Conservation (phyloP, 768 basidiomycete genomes). For the Mycena leptocephala region DNA sequence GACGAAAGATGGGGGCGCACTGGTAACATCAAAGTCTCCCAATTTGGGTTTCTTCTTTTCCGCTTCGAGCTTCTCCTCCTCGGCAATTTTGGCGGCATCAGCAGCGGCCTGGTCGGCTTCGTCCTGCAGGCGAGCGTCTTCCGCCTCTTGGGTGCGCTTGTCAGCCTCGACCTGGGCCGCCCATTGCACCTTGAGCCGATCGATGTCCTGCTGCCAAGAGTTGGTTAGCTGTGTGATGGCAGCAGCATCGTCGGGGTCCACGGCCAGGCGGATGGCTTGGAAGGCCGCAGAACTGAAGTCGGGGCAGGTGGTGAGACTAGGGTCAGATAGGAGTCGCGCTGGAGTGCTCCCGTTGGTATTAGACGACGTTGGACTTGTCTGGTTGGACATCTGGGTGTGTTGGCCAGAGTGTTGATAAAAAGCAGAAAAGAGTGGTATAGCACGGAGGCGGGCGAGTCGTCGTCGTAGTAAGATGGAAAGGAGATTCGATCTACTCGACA, state of each 20-base stretch:
- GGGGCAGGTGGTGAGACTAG: background rate
- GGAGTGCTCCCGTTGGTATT: background rate
- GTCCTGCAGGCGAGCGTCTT: background rate
- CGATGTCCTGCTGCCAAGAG: background rate
- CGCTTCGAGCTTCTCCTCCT: constrained; percentile 2
- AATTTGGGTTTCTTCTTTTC: constrained; percentile 30
- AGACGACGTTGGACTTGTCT: background rate
- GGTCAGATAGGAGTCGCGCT: constrained; percentile 13
- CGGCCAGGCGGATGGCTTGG: background rate
- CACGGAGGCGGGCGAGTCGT: no score
- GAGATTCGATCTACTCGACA: no score
- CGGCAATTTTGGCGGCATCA: background rate
- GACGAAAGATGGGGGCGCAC: background rate
- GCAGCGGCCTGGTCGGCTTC: background rate
- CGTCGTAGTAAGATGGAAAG: no score
- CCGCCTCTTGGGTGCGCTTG: background rate
- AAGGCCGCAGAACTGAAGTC: background rate
- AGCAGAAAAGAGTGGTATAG: no score
- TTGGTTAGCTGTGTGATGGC: background rate
- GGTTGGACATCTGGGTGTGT: no score
- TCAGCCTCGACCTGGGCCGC: background rate
- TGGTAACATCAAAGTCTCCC: constrained; percentile 6
- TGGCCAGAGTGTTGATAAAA: no score
- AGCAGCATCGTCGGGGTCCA: background rate
- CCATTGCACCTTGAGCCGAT: background rate